Evolutionary conservation across 23 red algal species (phyloP).

Genomic region (Porphyridium purpureum): DNA sequence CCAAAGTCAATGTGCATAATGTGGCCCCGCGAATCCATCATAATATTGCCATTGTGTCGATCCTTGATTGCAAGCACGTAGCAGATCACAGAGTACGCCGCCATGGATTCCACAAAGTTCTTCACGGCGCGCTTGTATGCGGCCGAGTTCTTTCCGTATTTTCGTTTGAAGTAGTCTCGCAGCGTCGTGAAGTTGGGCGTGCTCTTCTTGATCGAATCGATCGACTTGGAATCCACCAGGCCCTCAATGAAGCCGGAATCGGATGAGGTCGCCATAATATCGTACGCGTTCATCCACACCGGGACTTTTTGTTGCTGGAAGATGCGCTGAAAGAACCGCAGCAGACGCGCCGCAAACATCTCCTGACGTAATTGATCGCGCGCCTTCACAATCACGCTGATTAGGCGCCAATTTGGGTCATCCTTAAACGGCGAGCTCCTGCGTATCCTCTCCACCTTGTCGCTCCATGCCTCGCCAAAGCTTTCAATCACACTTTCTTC

Average conservation of each 20-base stretch:
- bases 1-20: slow-evolving; percentile 97
- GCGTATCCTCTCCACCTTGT: slow-evolving; percentile 61
- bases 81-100: slow-evolving; percentile 77
- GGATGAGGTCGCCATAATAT: slow-evolving; percentile 59
- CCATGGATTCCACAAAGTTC: slow-evolving; percentile 91
- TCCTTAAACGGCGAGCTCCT: slow-evolving; percentile 41
- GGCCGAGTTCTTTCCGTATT: slow-evolving; percentile 53
- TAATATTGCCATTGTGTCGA: slow-evolving; percentile 93
- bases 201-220: slow-evolving; percentile 75
- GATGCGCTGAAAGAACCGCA: slow-evolving; percentile 67
- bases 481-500: slow-evolving; percentile 13
- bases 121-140: slow-evolving; percentile 59
- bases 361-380: slow-evolving; percentile 92
- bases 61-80: slow-evolving; percentile 93
- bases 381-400: slow-evolving; percentile 87
- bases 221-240: slow-evolving; percentile 52
- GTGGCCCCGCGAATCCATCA: slow-evolving; percentile 77
- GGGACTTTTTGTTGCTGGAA: slow-evolving; percentile 46
- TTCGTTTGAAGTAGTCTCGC: slow-evolving; percentile 77
- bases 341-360: slow-evolving; percentile 81
- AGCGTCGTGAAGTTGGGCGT: slow-evolving; percentile 64
- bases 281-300: slow-evolving; percentile 72
- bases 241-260: slow-evolving; percentile 89
- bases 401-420: slow-evolving; percentile 65
- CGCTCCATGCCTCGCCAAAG: slow-evolving; percentile 71